Conservation (phyloP, 768 basidiomycete genomes). For the Chiua virens region DNA sequence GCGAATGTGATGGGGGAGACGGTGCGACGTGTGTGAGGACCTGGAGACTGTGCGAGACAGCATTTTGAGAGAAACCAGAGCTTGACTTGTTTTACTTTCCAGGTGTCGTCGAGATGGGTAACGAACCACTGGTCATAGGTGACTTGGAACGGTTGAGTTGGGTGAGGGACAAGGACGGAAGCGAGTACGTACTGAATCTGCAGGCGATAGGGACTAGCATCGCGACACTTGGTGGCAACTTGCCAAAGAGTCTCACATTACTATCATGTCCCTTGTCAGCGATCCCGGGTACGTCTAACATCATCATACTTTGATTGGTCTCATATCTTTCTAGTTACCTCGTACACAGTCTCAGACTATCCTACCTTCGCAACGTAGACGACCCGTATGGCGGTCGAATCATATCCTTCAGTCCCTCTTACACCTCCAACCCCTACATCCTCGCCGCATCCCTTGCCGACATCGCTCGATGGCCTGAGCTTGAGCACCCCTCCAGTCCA, state of each 20-base stretch:
- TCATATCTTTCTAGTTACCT: conserved; percentile 49
- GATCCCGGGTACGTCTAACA: conserved; percentile 55
- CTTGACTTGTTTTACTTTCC: conserved; percentile 65
- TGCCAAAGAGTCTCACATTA: neutral
- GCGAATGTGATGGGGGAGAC: conserved; percentile 75
- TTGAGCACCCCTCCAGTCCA: conserved; percentile 68
- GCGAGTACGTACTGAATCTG: conserved; percentile 49
- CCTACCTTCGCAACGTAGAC: conserved; percentile 85
- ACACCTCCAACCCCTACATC: conserved; percentile 82
- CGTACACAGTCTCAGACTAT: conserved; percentile 81
- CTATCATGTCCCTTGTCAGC: conserved; percentile 64
- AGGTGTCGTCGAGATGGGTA: conserved; percentile 61
- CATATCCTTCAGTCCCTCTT: conserved; percentile 75
- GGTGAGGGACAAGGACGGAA: conserved; percentile 2
- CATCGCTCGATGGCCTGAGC: conserved; percentile 80
- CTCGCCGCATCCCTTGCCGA: conserved; percentile 79
- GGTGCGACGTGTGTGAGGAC: conserved; percentile 37
- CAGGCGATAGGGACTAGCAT: conserved; percentile 48
- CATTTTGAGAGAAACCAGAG: conserved; percentile 61
- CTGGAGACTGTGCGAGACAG: conserved; percentile 37
- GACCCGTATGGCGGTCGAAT: conserved; percentile 83
- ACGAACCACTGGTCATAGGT: conserved; percentile 76
- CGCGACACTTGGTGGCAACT: neutral
- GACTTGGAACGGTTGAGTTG: conserved; percentile 37
- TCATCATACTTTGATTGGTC: neutral